Conservation (phyloP, 139 green algal genomes). For the Picochlorum costavermella region DNA sequence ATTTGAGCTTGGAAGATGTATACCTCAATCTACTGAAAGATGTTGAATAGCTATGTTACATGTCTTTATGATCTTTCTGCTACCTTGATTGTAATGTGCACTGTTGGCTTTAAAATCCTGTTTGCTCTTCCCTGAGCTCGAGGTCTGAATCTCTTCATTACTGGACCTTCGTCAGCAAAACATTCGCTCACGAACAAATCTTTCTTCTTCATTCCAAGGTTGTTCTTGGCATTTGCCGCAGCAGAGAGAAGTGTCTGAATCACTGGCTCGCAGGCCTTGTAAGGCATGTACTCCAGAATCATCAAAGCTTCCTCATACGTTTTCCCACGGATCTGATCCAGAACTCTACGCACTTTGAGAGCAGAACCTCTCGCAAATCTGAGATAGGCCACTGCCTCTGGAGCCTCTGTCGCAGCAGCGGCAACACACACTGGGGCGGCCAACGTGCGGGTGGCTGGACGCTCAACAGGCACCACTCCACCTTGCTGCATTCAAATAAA, state of each 20-base stretch:
- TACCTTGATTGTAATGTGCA: conserved; percentile 73
- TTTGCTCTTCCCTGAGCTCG: conserved; percentile 68
- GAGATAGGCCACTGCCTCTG: conserved; percentile 44
- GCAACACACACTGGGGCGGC: conserved; percentile 12
- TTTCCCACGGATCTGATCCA: conserved; percentile 83
- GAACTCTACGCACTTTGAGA: conserved; percentile 75
- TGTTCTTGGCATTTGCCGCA: conserved; percentile 93
- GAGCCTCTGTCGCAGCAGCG: conserved; percentile 13
- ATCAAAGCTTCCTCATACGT: conserved; percentile 90
- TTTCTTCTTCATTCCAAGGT: conserved; percentile 76
- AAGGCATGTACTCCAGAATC: conserved; percentile 91
- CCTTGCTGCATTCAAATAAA: conserved; percentile 6
- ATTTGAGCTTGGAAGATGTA: conserved; percentile 86
- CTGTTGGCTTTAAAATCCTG: conserved; percentile 69
- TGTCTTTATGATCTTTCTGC: conserved; percentile 22
- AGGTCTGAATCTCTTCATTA: conserved; percentile 70
- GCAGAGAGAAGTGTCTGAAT: conserved; percentile 68
- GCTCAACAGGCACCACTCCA: conserved; percentile 1
- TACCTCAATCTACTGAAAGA: conserved; percentile 58
- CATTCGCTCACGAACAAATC: conserved; percentile 74
- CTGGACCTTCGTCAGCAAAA: conserved; percentile 67
- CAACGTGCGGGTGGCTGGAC: conserved; percentile 4
- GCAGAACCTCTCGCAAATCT: conserved; percentile 53
- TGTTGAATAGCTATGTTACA: conserved; percentile 9
- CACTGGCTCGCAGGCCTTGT: conserved; percentile 69